Evolutionary conservation across 345 rosid genomes (phyloP), one percentile per base, ranked within the genome.

Genomic region (Nasturtium officinale): DNA sequence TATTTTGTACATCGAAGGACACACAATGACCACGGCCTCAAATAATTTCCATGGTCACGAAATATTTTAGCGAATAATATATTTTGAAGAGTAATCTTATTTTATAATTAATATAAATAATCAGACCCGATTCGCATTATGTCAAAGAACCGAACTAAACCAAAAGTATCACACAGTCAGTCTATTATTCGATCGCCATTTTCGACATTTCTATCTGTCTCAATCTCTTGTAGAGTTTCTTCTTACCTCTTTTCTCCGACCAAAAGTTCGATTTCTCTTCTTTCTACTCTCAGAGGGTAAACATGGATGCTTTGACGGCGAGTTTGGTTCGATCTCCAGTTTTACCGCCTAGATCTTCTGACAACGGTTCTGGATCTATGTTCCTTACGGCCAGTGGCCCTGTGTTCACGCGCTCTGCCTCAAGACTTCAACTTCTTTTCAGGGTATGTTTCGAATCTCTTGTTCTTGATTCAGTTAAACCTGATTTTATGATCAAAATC

Each of bases 241-340:
- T 61, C 62, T 76, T 35, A 62, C 50, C 77, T 77, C 48, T 38
- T 43, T 51, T 23, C 58, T 33, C 66, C 66, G 64, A 57, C 38
- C 65, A 45, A 33, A 71, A 23, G 10, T 4, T 76, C 48, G 56
- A 46, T 35, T 21, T n/a, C 42, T 33, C 0, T 51, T 33, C 5
- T 67, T 18, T 66, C 51, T 9, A 29, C 12, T 16, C 43, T 50
- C 57, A 64, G 55, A 66, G 10, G 23, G 45, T 61, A 58, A 61
- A 30, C 67, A 87, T 87, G 90, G 88, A 85, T 25, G 86, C 84
- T 8, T 74, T 75, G 21, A 59, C 83, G 7, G 73, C 85, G 61
- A 75, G 75, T 64, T 71, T 78, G 78, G 37, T 78, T 62, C 71
- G 62, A 28, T 78, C 84, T 57, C 79, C 87, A 5, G 28, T 78